phyloP scores from a whole-genome alignment of 1,284 basidiomycete species.

The Hypsizygus ulmarius region DNA sequence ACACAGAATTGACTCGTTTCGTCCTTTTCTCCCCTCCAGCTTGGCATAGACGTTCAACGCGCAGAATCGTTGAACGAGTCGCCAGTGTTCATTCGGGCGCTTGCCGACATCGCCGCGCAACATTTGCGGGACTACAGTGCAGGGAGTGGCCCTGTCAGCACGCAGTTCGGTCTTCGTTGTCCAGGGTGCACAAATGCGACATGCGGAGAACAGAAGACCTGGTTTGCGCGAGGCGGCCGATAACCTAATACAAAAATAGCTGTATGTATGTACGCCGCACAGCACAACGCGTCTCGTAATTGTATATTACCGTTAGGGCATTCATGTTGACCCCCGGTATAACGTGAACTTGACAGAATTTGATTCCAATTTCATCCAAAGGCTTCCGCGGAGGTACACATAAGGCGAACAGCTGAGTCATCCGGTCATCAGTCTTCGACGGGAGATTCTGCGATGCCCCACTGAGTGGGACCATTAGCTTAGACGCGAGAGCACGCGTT shows the following conservation, averaged over 20 bases:
- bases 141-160: slow-evolving; percentile 64
- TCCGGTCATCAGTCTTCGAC: slow-evolving; percentile 4
- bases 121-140: slow-evolving; percentile 71
- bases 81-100: slow-evolving; percentile 95
- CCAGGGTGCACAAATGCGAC: slow-evolving; percentile 90
- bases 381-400: neutral
- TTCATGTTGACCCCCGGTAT: neutral
- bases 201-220: slow-evolving; percentile 85
- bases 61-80: slow-evolving; percentile 96
- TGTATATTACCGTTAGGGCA: slow-evolving; percentile 5
- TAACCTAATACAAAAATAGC: slow-evolving; percentile 17
- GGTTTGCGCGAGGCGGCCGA: slow-evolving; percentile 68
- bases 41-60: slow-evolving; percentile 89
- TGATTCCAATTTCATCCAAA: neutral
- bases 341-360: slow-evolving; percentile 4
- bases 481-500: slow-evolving; percentile 16
- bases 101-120: slow-evolving; percentile 88
- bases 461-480: slow-evolving; percentile 1
- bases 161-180: slow-evolving; percentile 87
- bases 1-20: slow-evolving; percentile 12
- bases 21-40: slow-evolving; percentile 44
- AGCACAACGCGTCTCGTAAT: slow-evolving; percentile 13
- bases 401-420: slow-evolving; percentile 16
- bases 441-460: neutral
- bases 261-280: neutral